Base-by-base conservation (phyloP, 768 basidiomycete species). In the Agrocybe praecox region DNA sequence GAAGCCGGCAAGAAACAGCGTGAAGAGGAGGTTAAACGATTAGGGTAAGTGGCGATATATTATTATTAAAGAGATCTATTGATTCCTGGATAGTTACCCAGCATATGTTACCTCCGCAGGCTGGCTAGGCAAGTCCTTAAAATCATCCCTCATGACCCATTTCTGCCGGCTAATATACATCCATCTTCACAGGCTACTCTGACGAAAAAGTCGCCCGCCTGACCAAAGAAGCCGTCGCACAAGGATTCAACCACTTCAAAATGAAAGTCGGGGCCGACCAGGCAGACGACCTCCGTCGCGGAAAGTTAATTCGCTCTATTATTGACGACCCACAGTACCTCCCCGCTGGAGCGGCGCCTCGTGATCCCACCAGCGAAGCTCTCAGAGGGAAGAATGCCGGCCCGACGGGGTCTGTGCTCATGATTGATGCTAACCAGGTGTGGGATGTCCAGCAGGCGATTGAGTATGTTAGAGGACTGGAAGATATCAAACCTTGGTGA, bases 201-300 rank as follows among this genome's bases (percentile, higher is more conserved):
- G 95, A 98, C 69, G 95, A 96, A 69, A 97, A 97, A 68, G 86
- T 98, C 22, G 82, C 86, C 1, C 82, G 86, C 8, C 82, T 98
- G 50, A 97, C 94, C 9, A 87, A 86, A 65, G 92, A 95, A 67
- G 92, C 94, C 29, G 79, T 98, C 50, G 73, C 81, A 21, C 84
- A 82, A 44, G 96, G 96, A 19, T 98, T 98, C 84, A 96, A 93
- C 75, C 95, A 97, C 76, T 98, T 98, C 85, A 98, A 98, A 76
- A 95, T 98, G 88, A 98, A 98, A 77, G 96, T 98, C 62, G 96
- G 96, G 52, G 88, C 90, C 22, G 81, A 91, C 72, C 78, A 84
- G 55, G 82, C 86, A 36, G 85, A 88, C 69, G 96, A 97, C 73
- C 77, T 95, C 50, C 88, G 94, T 49, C 87, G 96, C 52, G 93